A percentile compares a stretch with the other conserved stretches of the same genome.
phyloP scores from a whole-genome alignment of 2,329 filamentous ascomycete species.

The Pseudocercospora pini-densiflorae region DNA sequence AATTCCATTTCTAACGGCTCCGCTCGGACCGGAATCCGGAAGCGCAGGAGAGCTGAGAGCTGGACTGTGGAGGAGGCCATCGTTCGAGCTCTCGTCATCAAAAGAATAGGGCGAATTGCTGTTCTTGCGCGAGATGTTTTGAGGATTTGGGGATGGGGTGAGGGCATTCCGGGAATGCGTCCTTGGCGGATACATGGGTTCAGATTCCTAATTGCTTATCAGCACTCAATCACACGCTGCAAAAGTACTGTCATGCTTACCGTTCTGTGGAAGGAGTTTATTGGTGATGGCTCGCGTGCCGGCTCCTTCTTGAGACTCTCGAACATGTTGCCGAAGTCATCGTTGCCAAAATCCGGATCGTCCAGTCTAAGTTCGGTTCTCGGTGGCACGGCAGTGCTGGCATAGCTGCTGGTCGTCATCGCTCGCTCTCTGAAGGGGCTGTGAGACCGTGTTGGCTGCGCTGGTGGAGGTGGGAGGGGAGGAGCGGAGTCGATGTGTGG shows the following conservation, averaged over 20 bases:
- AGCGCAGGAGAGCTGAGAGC: constrained; percentile 36
- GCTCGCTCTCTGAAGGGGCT: constrained; percentile 44
- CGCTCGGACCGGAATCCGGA: constrained; percentile 30
- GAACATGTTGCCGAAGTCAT: constrained; percentile 45
- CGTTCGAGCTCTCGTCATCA: constrained; percentile 38
- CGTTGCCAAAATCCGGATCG: constrained; percentile 38
- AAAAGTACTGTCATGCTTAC: constrained; percentile 17
- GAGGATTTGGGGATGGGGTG: constrained; percentile 34
- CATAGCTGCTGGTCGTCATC: constrained; percentile 45
- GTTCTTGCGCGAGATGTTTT: constrained; percentile 28
- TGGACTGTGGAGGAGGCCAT: constrained; percentile 37
- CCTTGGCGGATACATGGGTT: constrained; percentile 40
- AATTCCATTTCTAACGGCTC: constrained; percentile 29
- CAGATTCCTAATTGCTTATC: constrained; percentile 34
- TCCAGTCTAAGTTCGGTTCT: constrained; percentile 36
- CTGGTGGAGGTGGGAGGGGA: constrained; percentile 1
- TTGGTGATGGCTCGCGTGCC: constrained; percentile 27
- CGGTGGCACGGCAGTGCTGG: constrained; percentile 44
- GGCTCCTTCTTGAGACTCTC: constrained; percentile 35
- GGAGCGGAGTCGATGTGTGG: constrained; percentile 12
- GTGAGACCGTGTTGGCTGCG: constrained; percentile 13
- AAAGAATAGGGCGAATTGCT: constrained; percentile 39
- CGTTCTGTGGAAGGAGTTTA: constrained; percentile 27
- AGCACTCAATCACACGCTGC: constrained; percentile 15
- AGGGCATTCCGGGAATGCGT: constrained; percentile 37